Evolutionary conservation across 2,329 filamentous ascomycete genomes (phyloP).

Genomic region (Botrytis porri): DNA sequence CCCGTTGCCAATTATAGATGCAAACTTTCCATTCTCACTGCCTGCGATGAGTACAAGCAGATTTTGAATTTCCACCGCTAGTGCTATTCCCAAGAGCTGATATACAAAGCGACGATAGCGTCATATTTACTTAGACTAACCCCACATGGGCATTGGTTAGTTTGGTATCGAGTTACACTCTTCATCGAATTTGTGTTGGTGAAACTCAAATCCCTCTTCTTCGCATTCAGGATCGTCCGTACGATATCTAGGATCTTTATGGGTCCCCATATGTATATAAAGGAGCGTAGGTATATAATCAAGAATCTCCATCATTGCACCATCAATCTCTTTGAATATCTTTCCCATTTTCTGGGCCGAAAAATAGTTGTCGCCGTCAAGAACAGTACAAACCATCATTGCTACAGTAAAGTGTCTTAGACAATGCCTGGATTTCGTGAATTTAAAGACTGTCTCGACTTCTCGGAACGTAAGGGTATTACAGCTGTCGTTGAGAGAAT

Average conservation of each 20-base stretch:
- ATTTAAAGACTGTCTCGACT: background rate
- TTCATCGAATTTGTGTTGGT: background rate
- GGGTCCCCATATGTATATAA: accelerated
- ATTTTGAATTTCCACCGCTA: no score
- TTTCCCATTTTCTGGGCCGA: background rate
- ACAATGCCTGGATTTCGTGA: background rate
- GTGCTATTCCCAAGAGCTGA: no score
- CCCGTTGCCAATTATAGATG: background rate
- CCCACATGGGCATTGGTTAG: accelerated
- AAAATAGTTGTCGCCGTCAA: background rate
- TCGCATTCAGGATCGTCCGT: accelerated
- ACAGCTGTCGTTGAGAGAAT: background rate
- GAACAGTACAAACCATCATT: background rate
- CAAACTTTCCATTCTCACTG: no score
- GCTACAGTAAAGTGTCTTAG: background rate
- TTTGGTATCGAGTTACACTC: background rate
- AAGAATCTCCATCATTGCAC: background rate
- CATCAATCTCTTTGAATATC: background rate
- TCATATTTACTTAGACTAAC: no score
- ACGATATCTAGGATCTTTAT: background rate
- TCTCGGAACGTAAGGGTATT: background rate
- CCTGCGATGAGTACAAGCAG: no score
- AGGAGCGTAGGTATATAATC: background rate
- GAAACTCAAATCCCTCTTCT: background rate
- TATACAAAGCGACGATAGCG: no score